Percentiles rank a stretch among this genome's conserved stretches.
Conservation (phyloP, 331 rosid species). For the Saraca asoca region DNA sequence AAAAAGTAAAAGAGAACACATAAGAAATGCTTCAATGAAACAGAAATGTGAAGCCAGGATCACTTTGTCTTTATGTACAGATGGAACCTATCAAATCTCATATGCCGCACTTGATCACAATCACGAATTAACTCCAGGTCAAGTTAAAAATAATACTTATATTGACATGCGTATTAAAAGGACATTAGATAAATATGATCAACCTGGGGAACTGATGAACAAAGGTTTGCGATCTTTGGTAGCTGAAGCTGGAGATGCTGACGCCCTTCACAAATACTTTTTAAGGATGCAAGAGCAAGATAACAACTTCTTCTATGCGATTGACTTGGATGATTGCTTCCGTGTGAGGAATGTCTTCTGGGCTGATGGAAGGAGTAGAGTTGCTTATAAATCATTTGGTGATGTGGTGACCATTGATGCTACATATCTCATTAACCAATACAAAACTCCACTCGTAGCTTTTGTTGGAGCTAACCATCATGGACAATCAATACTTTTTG, state of each 20-base stretch:
- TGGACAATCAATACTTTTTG: constrained; percentile 37
- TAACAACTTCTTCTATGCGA: constrained; percentile 30
- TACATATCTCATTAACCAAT: constrained; percentile 26
- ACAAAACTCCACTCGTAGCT: constrained; percentile 31
- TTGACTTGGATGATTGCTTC: constrained; percentile 39
- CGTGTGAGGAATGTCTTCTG: constrained; percentile 34
- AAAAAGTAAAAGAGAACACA: neutral
- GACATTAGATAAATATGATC: constrained; percentile 4
- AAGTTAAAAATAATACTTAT: neutral
- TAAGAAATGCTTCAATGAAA: constrained; percentile 20
- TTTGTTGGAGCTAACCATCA: constrained; percentile 40
- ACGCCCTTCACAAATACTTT: constrained; percentile 35
- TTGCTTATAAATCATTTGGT: constrained; percentile 41
- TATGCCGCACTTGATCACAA: constrained; percentile 29
- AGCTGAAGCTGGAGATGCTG: constrained; percentile 28
- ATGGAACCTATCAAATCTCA: constrained; percentile 29
- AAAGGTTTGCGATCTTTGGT: neutral
- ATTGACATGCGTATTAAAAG: constrained; percentile 23
- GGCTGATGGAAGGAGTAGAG: constrained; percentile 40
- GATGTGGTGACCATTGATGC: constrained; percentile 37
- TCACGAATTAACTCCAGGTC: constrained; percentile 27
- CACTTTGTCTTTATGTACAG: constrained; percentile 24
- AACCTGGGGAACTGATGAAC: constrained; percentile 10
- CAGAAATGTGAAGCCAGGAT: constrained; percentile 38
- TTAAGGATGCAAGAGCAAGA: constrained; percentile 40